A percentile compares a stretch with the other conserved stretches of the same genome.
phyloP scores from a whole-genome alignment of 306 rosid genomes.

The Dalbergia oliveri region DNA sequence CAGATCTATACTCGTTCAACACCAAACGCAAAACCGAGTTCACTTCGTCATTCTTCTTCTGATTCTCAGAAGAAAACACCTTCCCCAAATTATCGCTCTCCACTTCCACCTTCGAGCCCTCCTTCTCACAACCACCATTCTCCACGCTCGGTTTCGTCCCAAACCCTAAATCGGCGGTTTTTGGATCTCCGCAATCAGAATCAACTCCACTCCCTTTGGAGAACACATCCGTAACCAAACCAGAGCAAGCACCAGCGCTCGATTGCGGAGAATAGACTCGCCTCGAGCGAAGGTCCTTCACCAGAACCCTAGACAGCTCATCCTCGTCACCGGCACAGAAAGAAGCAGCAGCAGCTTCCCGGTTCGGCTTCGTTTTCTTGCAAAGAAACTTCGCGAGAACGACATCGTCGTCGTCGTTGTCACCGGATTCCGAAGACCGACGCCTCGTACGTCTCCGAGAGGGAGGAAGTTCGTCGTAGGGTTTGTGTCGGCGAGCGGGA shows the following conservation, averaged over 20 bases:
- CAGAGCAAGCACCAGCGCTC: not conserved
- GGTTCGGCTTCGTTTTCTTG: constrained; percentile 36
- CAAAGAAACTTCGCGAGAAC: constrained; percentile 10
- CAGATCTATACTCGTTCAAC: constrained; percentile 19
- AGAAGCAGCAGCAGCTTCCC: not conserved
- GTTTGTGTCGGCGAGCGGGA: not conserved
- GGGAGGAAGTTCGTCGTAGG: not conserved
- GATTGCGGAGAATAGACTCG: constrained; percentile 68
- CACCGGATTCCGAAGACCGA: constrained; percentile 9
- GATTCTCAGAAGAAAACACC: constrained; percentile 5
- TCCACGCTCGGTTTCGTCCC: not conserved
- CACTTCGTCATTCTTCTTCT: constrained; percentile 2
- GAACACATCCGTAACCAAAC: not conserved
- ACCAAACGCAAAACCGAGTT: not conserved
- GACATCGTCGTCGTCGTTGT: not conserved
- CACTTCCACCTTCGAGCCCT: constrained; percentile 19
- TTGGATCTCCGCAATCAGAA: not conserved
- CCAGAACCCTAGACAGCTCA: constrained; percentile 8
- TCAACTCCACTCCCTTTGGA: not conserved
- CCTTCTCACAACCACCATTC: not conserved
- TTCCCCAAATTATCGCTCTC: not conserved
- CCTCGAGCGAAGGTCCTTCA: constrained; percentile 76
- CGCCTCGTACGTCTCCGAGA: not conserved
- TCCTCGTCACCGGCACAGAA: not conserved
- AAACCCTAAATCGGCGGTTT: constrained; percentile 14